Evolutionary conservation across 805 yeast species (phyloP), one percentile per base, ranked within the genome.

Genomic region (Pichia nakasei): DNA sequence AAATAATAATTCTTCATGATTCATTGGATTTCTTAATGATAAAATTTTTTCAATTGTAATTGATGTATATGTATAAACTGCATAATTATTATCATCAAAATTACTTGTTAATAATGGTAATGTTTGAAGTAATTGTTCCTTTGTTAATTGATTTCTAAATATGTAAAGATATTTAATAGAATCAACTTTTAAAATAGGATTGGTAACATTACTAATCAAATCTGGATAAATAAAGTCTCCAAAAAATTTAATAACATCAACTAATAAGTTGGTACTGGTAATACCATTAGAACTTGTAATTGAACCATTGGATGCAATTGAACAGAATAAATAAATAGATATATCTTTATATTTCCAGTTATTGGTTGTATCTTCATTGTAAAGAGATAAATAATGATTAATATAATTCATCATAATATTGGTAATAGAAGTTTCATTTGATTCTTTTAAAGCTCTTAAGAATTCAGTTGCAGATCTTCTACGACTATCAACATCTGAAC

Each of bases 391-490:
- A 58, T 82, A 88, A 27, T 73, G 72, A 41, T 76, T 73, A 35
- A 89, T 83, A 57, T 86, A 88, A 6, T 60, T 63, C 78, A 84
- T 73, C 21, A 88, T 86, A 3, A 83, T 77, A 42, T 73, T 72
- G 0, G 97, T 89, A 22, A 86, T 82, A 22, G 78, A 61, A 32
- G 75, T 73, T 52, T 88, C 88, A 58, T 85, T 80, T 43, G 79
- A 81, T 39, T 80, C 85, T 54, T 88, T 86, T 53, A 93, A 72
- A 54, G 87, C 95, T 49, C 94, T 76, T 52, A 93, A 68, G 57
- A 93, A 88, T 56, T 87, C 97, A 2, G 95, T 85, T n/a, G 97
- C 80, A 0, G 96, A 80, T 53, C 94, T 78, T 63, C 97, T 75
- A 63, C 99, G 77, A 1, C 96, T 82, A 57, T 89, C 97, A 13